phyloP scores from a whole-genome alignment of 1,284 basidiomycete genomes.

The Ceratobasidium theobromae region DNA sequence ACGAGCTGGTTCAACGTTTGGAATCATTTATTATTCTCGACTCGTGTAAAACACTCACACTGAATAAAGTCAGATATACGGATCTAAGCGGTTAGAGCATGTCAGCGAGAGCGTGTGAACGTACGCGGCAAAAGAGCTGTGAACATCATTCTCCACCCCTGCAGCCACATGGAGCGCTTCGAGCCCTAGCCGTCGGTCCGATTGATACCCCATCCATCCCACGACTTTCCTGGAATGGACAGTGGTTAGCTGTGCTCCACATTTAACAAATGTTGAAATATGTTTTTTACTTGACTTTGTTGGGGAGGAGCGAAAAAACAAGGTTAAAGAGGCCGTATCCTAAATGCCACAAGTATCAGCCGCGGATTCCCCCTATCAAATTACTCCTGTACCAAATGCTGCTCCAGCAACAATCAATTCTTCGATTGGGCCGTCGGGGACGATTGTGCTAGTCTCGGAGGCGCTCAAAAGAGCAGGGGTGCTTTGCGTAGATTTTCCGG shows the following conservation, averaged over 20 bases:
- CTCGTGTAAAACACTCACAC: background rate
- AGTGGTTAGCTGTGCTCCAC: background rate
- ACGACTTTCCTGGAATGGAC: constrained; percentile 56
- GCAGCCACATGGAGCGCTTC: constrained; percentile 67
- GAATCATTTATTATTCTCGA: background rate
- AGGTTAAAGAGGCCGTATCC: constrained; percentile 74
- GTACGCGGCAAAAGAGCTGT: constrained; percentile 71
- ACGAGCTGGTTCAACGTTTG: constrained; percentile 52
- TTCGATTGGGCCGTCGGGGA: constrained; percentile 59
- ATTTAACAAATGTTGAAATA: background rate
- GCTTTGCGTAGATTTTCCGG: constrained; percentile 7
- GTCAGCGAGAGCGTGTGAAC: constrained; percentile 37
- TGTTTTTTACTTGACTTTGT: constrained; percentile 58
- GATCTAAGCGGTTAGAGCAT: constrained; percentile 7
- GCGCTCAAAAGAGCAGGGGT: constrained; percentile 6
- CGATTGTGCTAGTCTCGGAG: constrained; percentile 11
- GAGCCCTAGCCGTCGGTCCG: constrained; percentile 66
- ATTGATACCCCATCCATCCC: constrained; percentile 70
- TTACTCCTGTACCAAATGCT: constrained; percentile 59
- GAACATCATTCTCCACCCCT: constrained; percentile 59
- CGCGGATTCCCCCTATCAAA: background rate
- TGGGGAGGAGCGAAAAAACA: constrained; percentile 71
- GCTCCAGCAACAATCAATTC: constrained; percentile 70
- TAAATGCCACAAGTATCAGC: constrained; percentile 37
- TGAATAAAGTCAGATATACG: constrained; percentile 13